Evolutionary conservation across 768 basidiomycete species (phyloP).

Genomic region (Asterophora parasitica): DNA sequence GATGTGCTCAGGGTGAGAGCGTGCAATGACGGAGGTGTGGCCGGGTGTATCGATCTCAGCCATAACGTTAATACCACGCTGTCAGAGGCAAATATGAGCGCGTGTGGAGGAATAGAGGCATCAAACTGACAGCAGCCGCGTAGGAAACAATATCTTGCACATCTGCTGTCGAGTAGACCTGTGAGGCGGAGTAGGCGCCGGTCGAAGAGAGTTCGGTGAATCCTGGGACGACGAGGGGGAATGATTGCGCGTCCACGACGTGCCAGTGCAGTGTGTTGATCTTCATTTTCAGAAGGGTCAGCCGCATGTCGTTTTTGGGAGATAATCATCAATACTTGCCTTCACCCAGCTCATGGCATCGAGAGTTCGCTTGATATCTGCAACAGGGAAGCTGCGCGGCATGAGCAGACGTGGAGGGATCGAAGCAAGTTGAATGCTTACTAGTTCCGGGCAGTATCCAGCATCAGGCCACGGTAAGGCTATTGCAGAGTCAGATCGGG

Average conservation of each 20-base stretch:
- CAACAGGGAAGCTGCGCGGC: conserved; percentile 47
- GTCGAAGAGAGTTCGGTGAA: conserved; percentile 54
- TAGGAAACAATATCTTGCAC: conserved; percentile 59
- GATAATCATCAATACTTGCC: conserved; percentile 34
- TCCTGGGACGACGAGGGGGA: conserved; percentile 62
- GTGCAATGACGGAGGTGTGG: conserved; percentile 65
- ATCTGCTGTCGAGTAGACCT: conserved; percentile 52
- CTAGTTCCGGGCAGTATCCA: conserved; percentile 80
- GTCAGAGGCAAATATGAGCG: background rate
- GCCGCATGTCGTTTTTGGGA: background rate
- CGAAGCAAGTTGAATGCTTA: conserved; percentile 18
- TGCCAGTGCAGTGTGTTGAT: conserved; percentile 86
- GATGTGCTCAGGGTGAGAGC: conserved; percentile 69
- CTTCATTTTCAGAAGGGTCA: conserved; percentile 41
- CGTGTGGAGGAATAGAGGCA: conserved; percentile 2
- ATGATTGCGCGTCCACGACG: conserved; percentile 75
- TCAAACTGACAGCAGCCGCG: conserved; percentile 57
- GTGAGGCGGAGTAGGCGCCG: conserved; percentile 60
- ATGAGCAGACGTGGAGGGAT: background rate
- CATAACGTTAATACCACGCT: conserved; percentile 75
- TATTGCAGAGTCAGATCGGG: conserved; percentile 19
- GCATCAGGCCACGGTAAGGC: conserved; percentile 74
- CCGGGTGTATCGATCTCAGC: conserved; percentile 82
- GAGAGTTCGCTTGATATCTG: conserved; percentile 62
- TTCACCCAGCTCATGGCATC: conserved; percentile 80